phyloP scores from a whole-genome alignment of 2,329 filamentous ascomycete species.

The Bipolaris gigantea region DNA sequence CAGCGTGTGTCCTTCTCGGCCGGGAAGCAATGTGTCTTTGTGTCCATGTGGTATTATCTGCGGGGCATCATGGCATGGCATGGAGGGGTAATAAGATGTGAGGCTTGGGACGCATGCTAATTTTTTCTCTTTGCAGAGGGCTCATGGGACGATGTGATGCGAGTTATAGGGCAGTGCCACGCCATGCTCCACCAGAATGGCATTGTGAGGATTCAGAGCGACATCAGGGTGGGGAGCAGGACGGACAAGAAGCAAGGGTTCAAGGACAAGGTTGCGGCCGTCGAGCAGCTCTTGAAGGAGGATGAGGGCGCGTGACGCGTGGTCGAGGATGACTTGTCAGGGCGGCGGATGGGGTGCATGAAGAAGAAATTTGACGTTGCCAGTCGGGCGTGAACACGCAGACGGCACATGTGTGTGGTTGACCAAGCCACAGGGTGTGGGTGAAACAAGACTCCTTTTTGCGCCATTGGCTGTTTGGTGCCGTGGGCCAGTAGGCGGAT shows the following conservation, averaged over 20 bases:
- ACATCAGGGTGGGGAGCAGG: conserved; percentile 81
- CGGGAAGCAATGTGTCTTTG: conserved; percentile 2
- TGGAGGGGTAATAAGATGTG: background rate
- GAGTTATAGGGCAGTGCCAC: conserved; percentile 47
- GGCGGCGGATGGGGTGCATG: background rate
- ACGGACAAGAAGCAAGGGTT: conserved; percentile 85
- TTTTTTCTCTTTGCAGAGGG: conserved; percentile 64
- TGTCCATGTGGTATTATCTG: background rate
- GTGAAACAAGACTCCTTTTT: conserved; percentile 18
- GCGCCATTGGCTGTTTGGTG: conserved; percentile 20
- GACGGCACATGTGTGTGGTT: conserved; percentile 8
- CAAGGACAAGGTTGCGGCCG: conserved; percentile 73
- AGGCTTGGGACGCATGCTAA: background rate
- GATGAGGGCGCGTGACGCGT: conserved; percentile 24
- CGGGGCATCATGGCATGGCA: conserved; percentile 3
- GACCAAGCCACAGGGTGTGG: conserved; percentile 3
- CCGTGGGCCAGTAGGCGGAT: conserved; percentile 6
- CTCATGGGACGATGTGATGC: conserved; percentile 85
- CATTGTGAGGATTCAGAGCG: conserved; percentile 73
- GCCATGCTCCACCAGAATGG: conserved; percentile 45
- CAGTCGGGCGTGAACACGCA: background rate
- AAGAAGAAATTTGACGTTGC: conserved; percentile 10
- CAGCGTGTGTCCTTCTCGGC: conserved; percentile 4
- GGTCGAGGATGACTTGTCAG: conserved; percentile 7
- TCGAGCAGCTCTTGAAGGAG: conserved; percentile 55